Evolutionary conservation across 2,329 filamentous ascomycete species (phyloP), one percentile per base, ranked within the genome.

Genomic region (Penicillium sp.): DNA sequence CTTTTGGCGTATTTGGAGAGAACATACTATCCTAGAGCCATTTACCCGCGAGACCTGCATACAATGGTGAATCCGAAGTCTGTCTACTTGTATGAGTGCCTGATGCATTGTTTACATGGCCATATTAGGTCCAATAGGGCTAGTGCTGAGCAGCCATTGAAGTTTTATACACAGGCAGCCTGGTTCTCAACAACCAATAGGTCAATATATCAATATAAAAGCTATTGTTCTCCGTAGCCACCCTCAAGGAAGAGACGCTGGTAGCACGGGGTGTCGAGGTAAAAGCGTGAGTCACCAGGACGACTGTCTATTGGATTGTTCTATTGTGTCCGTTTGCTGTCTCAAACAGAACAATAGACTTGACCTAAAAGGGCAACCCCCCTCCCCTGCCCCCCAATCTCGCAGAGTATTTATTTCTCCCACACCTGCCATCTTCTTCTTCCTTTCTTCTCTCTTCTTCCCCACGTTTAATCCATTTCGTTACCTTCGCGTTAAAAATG

Each of bases 401-500:
- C 10, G 17, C 12, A n/a, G 13, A 19, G 17, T 40, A 46, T 29
- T 40, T 40, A 40, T 26, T 31, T n/a, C 26, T 19, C 29, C 9
- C 28, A 15, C 12, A 4, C 19, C 31, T 10, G 15, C 3, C 17
- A 4, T 33, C 21, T 21, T 35, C 37, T 19, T 47, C 15, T 40
- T 44, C 21, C n/a, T 32, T 31, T 29, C 39, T 44, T 35, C 33
- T 35, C 38, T 42, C 24, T 21, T 31, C 8, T 45, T 39, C 17
- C 3, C 33, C 21, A 28, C 44, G 17, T 32, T 46, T 19, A 5
- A 34, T 37, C n/a, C 40, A 31, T 39, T 43, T 31, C 26, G 19
- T 42, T 35, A 42, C 39, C 9, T 50, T 45, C 28, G 35, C 45
- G 31, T 22, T 24, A 33, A 42, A 42, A 22, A 50, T 50, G 48